phyloP scores from a whole-genome alignment of 2,329 filamentous ascomycete genomes.

The Huntiella savannae region DNA sequence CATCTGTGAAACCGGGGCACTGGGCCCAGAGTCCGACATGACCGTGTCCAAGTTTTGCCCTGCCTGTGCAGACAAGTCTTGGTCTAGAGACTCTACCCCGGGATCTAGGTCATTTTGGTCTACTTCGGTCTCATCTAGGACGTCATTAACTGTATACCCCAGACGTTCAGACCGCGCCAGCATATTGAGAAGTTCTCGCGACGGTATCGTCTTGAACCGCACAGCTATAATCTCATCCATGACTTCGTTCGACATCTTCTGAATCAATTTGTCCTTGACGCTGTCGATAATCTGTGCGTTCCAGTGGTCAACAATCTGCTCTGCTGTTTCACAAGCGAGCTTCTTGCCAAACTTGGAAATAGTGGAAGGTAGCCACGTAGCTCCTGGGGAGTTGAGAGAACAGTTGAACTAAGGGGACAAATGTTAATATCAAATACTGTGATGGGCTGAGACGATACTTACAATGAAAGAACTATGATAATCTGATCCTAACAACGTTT shows the following conservation, averaged over 20 bases:
- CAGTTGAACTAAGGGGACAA: no score
- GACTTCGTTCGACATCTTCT: slow-evolving; percentile 26
- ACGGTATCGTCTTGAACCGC: slow-evolving; percentile 33
- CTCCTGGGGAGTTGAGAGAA: no score
- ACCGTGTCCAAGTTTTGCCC: no score
- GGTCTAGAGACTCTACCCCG: not conserved
- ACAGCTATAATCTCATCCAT: slow-evolving; percentile 32
- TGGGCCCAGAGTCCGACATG: no score
- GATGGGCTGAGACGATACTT: slow-evolving; percentile 5
- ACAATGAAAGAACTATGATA: slow-evolving; percentile 30
- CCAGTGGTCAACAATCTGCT: slow-evolving; percentile 20
- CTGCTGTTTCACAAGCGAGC: slow-evolving; percentile 23
- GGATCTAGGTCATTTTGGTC: slow-evolving; percentile 23
- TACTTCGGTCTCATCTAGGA: slow-evolving; percentile 1
- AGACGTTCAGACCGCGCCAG: slow-evolving; percentile 37
- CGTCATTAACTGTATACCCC: slow-evolving; percentile 22
- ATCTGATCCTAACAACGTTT: slow-evolving; percentile 24
- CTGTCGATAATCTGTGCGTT: slow-evolving; percentile 21
- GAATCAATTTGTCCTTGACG: slow-evolving; percentile 30
- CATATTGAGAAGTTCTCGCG: slow-evolving; percentile 35
- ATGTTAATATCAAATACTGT: no score
- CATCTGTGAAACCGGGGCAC: no score
- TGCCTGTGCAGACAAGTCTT: no score
- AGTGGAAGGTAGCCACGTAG: not conserved
- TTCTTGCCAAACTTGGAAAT: slow-evolving; percentile 28